phyloP scores from a whole-genome alignment of 2,329 filamentous ascomycete species.

The Beauveria caledonica region DNA sequence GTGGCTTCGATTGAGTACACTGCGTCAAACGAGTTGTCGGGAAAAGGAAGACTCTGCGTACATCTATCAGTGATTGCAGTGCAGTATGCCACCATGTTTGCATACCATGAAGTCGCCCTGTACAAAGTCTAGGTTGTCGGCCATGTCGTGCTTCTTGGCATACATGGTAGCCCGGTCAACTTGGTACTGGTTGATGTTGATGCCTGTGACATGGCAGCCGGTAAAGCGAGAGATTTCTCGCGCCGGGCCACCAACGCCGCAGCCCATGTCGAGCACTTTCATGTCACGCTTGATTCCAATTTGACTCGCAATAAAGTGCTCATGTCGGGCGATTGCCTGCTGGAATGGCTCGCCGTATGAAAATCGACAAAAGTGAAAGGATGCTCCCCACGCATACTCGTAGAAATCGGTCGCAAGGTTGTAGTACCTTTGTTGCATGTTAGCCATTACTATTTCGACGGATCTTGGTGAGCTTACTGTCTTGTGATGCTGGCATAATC shows the following conservation, averaged over 20 bases:
- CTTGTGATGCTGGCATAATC: conserved; percentile 84
- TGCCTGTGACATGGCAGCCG: conserved; percentile 71
- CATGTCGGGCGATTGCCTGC: conserved; percentile 85
- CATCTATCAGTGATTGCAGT: conserved; percentile 11
- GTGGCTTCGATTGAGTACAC: conserved; percentile 98
- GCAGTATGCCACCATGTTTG: neutral
- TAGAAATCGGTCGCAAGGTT: conserved; percentile 87
- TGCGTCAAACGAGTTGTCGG: conserved; percentile 84
- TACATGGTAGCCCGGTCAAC: conserved; percentile 80
- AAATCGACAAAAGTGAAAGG: conserved; percentile 94
- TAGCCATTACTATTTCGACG: neutral
- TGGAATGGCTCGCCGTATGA: conserved; percentile 74
- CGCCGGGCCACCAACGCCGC: conserved; percentile 89
- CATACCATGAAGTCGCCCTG: conserved; percentile 88
- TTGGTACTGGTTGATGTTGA: conserved; percentile 99
- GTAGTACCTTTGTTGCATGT: conserved; percentile 59
- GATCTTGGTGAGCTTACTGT: conserved; percentile 50
- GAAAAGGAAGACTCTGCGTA: conserved; percentile 80
- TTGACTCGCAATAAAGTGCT: conserved; percentile 86
- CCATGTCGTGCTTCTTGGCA: conserved; percentile 68
- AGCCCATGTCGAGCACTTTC: conserved; percentile 89
- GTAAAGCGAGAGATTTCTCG: conserved; percentile 91
- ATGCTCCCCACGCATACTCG: conserved; percentile 89
- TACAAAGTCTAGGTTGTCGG: conserved; percentile 67
- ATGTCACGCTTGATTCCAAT: conserved; percentile 74